Evolutionary conservation across 129 eudicot genomes (phyloP), one percentile per base, ranked within the genome.

Genomic region (Kitagawia praeruptora): DNA sequence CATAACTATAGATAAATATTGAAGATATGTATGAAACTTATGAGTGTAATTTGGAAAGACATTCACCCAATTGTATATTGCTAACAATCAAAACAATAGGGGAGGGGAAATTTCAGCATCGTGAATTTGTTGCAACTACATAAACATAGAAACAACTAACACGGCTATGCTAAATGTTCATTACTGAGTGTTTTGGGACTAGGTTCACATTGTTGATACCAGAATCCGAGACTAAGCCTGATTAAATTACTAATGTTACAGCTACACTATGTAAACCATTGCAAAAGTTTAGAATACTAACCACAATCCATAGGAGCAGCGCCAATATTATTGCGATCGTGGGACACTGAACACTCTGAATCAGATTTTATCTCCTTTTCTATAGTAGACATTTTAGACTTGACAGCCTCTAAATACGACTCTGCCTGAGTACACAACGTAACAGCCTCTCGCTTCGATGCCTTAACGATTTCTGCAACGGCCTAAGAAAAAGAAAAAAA

Each of bases 381-480:
- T 38, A 82, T 47, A 40, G 73, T 75, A 77, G 76, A 64, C 37
- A 78, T 75, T 79, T 84, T 83, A 71, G 87, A 83, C 78, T 84
- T 79, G 70, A 89, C 83, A 13, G 85, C 86, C 63, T 83, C 74
- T 70, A 46, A 63, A 79, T 79, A 87, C 41, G 75, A 80, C 72
- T 87, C 97, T 78, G 96, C 94, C 82, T 86, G 91, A 54, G 82
- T 31, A 67, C 88, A 89, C 75, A 95, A 81, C 67, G 86, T 82
- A 77, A 67, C 27, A 53, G 97, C 97, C 86, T 92, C 99, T 2
- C 81, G 90, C 80, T 89, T 92, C 51, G 97, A 88, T 39, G 97
- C 94, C 89, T 90, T 95, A 40, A 87, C 91, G 83, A 95, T 92
- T 91, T 95, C 96, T 66, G 90, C 94, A 40, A 92, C 91, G 77